Evolutionary conservation across 305 asterid genomes (phyloP).

Genomic region (Solanum hybrid): DNA sequence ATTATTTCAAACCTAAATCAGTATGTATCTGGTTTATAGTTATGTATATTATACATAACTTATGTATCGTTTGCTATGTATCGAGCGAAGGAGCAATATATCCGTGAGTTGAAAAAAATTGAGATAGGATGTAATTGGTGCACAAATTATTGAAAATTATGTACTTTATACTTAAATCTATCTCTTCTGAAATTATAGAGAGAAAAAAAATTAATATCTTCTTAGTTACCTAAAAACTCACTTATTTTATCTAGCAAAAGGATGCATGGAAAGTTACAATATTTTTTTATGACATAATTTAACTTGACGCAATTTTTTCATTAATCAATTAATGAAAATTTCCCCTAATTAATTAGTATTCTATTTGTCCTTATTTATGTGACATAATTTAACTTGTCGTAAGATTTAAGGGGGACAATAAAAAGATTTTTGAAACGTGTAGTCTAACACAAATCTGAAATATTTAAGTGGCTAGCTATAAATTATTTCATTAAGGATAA

Average conservation of each 20-base stretch:
- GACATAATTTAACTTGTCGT: neutral
- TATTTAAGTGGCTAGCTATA: neutral
- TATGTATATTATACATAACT: too few relatives aligned
- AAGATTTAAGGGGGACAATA: neutral
- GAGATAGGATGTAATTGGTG: too few relatives aligned
- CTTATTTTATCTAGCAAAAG: neutral
- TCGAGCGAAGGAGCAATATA: too few relatives aligned
- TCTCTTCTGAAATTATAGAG: neutral
- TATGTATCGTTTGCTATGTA: too few relatives aligned
- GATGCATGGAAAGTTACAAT: neutral
- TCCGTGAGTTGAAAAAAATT: too few relatives aligned
- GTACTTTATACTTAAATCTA: neutral
- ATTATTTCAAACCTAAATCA: too few relatives aligned
- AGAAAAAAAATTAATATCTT: neutral
- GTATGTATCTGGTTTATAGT: too few relatives aligned
- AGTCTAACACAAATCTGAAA: neutral
- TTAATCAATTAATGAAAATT: neutral
- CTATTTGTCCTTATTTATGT: neutral
- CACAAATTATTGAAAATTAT: too few relatives aligned
- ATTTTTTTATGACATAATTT: too few relatives aligned
- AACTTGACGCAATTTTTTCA: neutral
- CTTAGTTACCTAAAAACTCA: neutral
- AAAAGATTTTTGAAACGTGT: neutral
- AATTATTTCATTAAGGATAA: neutral
- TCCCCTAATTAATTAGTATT: neutral